Evolutionary conservation across 495 filamentous ascomycete genomes (phyloP), one percentile per base, ranked within the genome.

Genomic region (Neurospora sp.): DNA sequence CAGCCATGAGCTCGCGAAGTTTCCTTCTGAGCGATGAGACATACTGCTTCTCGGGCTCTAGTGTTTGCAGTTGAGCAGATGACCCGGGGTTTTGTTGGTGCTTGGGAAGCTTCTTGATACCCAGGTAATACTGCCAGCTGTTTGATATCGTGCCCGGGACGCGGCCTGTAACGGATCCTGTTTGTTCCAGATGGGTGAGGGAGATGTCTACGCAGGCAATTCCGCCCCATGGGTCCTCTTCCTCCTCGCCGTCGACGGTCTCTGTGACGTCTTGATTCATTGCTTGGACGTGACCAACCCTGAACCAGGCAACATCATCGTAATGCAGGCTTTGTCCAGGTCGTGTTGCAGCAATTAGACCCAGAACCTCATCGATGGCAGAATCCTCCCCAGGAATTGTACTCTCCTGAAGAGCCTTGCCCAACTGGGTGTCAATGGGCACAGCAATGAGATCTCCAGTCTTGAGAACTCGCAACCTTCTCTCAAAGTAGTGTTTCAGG

Each of bases 261-360:
- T 72, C 40, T 27, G 77, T 74, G 4, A 76, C 76, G 65, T 89
- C 88, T n/a, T 90, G 87, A 76, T 88, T 89, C 40, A 87, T 76
- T 4, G 84, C 74, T 35, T 88, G 84, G 65, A 96, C 89, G 74
- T 91, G 90, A 17, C 91, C 90, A 40, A 98, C 89, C 69, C 86
- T 90, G 81, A 97, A 98, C 95, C 96, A 98, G 5, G 92, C 94
- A 45, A 96, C 91, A 20, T 89, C 91, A 53, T 88, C 90, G 69
- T 78, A 80, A 68, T 81, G 79, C 3, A 78, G 70, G 27, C 59
- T 71, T 31, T 76, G 80, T 14, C 80, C 79, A 12, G 82, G 79
- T 38, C 81, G 68, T 38, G 73, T 80, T 4, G 77, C 79, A 2
- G 81, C 71, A 3, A 82, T 81, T 76, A 85, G 84, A 20, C 82